These are phyloP conservation scores for Teratosphaeria pseudoeucalypti DNA, from an alignment of 2,329 filamentous ascomycete genomes.

Conservation along the genomic window DNA sequence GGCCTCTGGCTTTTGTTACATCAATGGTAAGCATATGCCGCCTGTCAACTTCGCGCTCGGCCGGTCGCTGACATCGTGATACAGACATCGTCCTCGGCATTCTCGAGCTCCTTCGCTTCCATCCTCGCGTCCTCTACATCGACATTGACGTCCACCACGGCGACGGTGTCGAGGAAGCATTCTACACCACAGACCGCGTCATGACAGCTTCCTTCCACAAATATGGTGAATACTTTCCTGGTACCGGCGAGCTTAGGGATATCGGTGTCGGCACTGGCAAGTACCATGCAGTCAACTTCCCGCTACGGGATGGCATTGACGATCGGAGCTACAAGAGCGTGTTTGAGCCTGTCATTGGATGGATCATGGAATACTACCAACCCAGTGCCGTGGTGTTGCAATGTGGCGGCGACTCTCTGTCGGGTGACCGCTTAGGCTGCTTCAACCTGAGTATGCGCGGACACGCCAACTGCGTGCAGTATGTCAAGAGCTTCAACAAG, in stretches of 20 bases:
- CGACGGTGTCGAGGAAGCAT: conserved; percentile 61
- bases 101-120: conserved; percentile 53
- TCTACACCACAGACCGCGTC: conserved; percentile 61
- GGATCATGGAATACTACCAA: conserved; percentile 59
- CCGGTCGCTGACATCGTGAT: background rate
- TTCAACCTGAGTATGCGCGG: conserved; percentile 63
- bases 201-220: conserved; percentile 66
- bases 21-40: conserved; percentile 30
- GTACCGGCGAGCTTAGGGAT: conserved; percentile 58
- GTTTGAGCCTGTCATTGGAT: conserved; percentile 57
- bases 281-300: conserved; percentile 60
- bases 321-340: conserved; percentile 58
- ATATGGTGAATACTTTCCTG: conserved; percentile 63
- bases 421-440: conserved; percentile 56
- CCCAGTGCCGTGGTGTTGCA: conserved; percentile 59
- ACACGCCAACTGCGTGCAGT: conserved; percentile 60
- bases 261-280: conserved; percentile 58
- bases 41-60: background rate
- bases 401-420: conserved; percentile 58
- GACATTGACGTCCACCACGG: conserved; percentile 60
- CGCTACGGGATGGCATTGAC: conserved; percentile 58
- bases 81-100: conserved; percentile 57
- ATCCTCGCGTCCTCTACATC: conserved; percentile 55
- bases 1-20: conserved; percentile 39
- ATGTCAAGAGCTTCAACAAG: conserved; percentile 56